Percentiles rank a stretch among this genome's conserved stretches.
These are phyloP conservation scores for Phytopythium cucurbitacearum DNA, from an alignment of 352 stramenopile genomes.

Conservation along the genomic window DNA sequence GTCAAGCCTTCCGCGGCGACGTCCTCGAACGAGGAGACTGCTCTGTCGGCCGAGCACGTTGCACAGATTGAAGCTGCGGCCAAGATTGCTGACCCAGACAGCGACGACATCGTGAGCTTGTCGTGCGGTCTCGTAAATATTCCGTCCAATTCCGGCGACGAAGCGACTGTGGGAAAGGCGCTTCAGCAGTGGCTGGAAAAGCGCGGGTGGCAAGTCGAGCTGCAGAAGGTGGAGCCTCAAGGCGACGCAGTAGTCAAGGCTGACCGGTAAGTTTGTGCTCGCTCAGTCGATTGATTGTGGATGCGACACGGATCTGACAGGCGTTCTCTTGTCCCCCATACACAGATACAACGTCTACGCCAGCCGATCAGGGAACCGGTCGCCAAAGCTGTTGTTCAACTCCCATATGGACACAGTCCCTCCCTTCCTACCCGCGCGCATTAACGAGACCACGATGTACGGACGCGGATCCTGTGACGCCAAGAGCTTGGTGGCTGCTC, in stretches of 20 bases:
- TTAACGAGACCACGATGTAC: constrained; percentile 60
- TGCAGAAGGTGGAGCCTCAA: constrained; percentile 69
- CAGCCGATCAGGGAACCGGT: constrained; percentile 46
- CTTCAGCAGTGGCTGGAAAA: constrained; percentile 60
- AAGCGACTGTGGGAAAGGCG: constrained; percentile 61
- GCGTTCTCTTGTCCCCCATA: constrained; percentile 4
- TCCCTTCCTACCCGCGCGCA: constrained; percentile 58
- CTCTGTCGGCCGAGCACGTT: constrained; percentile 39
- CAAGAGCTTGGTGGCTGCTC: constrained; percentile 77
- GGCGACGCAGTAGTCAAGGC: constrained; percentile 49
- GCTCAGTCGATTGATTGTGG: not conserved
- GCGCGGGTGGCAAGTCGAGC: constrained; percentile 68
- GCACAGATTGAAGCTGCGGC: constrained; percentile 38
- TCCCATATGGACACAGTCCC: constrained; percentile 86
- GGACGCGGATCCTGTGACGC: constrained; percentile 82
- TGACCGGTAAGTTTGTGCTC: constrained; percentile 28
- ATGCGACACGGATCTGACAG: too few species aligned
- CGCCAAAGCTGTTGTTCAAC: constrained; percentile 73
- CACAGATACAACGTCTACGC: constrained; percentile 76
- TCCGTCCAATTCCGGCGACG: constrained; percentile 63
- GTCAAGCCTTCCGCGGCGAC: constrained; percentile 11
- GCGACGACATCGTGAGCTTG: constrained; percentile 59
- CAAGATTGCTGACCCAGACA: constrained; percentile 48
- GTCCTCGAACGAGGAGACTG: not conserved
- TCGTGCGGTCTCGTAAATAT: constrained; percentile 70